A percentile compares a stretch with the other conserved stretches of the same genome.
phyloP scores from a whole-genome alignment of 345 rosid genomes.

The Euphorbia pulcherrima region DNA sequence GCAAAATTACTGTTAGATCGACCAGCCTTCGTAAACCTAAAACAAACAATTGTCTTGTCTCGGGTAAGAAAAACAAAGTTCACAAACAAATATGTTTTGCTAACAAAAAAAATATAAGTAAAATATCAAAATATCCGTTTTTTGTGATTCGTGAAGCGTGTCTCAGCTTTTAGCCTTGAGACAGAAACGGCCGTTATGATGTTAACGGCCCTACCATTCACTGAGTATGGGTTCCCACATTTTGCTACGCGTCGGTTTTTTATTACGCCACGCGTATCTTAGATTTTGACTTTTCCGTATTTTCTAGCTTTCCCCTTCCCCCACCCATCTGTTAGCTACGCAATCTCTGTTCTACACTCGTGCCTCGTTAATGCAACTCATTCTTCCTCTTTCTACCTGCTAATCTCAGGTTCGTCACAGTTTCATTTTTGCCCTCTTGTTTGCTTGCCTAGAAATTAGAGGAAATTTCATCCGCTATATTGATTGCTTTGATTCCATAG shows the following conservation, averaged over 20 bases:
- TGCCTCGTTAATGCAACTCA: no score
- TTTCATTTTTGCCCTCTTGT: constrained; percentile 2
- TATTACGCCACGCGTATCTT: constrained; percentile 15
- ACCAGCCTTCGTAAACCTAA: no score
- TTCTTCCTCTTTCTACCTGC: not conserved
- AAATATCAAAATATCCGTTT: no score
- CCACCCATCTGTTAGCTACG: not conserved
- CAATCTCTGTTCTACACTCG: not conserved
- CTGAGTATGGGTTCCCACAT: constrained; percentile 1
- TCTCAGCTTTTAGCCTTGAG: no score
- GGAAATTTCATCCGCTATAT: not conserved
- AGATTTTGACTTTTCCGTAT: constrained; percentile 12
- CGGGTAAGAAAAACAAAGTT: no score
- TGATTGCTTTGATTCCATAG: not conserved
- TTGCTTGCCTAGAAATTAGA: constrained; percentile 8
- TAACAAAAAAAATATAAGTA: no score
- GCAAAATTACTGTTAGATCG: no score
- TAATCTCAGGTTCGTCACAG: constrained; percentile 22
- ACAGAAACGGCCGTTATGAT: not conserved
- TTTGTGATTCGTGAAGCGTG: no score
- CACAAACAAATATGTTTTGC: not conserved
- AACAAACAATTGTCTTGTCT: no score
- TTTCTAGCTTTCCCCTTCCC: not conserved
- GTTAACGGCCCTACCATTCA: not conserved
- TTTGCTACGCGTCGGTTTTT: constrained; percentile 11